Base-by-base conservation (phyloP, 108 stramenopile species). In the Fragilaria crotonensis region DNA sequence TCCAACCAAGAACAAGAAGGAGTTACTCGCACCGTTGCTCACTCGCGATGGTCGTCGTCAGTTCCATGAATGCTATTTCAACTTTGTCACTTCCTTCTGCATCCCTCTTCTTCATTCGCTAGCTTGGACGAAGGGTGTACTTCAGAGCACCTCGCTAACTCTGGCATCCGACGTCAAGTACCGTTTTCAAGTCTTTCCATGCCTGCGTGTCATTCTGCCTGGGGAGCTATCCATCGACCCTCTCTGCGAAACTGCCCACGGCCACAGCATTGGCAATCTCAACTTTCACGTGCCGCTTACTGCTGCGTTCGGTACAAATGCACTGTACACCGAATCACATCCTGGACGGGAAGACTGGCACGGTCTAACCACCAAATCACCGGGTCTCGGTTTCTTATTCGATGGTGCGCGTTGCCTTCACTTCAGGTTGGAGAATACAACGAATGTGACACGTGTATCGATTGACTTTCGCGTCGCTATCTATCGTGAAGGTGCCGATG, bases 271-370 rank as follows among this genome's bases (percentile, higher is more conserved):
- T 47, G 80, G 79, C 4, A 80, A 67, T 33, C 68, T 90, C 5
- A 78, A 70, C 31, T 86, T 84, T 58, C 83, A 84, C 45, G 60
- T 86, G 46, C 89, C 83, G 5, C 70, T 90, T 11, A 86, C 88
- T 9, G 48, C 80, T 25, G 52, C 79, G 7, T 72, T 67, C 57
- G 84, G 80, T 29, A 84, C 84, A 4, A 80, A 76, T 59, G 82
- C 80, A 4, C 52, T 84, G 0, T 81, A 73, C 57, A 67, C 66
- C 20, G 88, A 90, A 60, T 77, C 76, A 45, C 68, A 71, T 58
- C 82, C 80, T 1, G 88, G 88, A 50, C 62, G 68, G 7, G 84
- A 90, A 55, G 81, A 90, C 54, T 90, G 79, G 79, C 82, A 81
- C 45, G 77, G 81, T 0, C 52, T 90, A 2, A 41, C 33, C 7